phyloP scores from a whole-genome alignment of 768 basidiomycete species.

The Infundibulicybe gibba region DNA sequence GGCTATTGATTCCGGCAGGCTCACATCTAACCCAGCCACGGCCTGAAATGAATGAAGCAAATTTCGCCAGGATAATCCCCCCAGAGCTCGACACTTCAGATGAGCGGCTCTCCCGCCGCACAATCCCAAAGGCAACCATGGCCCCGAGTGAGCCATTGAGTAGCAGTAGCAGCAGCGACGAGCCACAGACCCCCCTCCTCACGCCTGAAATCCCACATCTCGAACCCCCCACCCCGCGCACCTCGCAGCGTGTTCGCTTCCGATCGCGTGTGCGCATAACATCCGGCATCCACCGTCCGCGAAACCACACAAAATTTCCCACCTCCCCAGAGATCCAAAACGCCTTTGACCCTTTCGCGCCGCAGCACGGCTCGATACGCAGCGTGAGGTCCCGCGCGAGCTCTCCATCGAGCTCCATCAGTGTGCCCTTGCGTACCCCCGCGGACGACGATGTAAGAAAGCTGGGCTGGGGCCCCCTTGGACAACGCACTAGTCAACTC shows the following conservation, averaged over 20 bases:
- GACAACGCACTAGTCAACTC: constrained; percentile 46
- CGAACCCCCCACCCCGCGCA: constrained; percentile 3
- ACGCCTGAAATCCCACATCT: constrained; percentile 4
- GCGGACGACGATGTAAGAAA: constrained; percentile 39
- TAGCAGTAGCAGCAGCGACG: constrained; percentile 14
- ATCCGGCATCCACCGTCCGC: constrained; percentile 56
- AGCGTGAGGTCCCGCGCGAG: constrained; percentile 40
- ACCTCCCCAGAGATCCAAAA: constrained; percentile 10
- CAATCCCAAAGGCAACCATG: too few relatives aligned
- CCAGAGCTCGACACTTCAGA: too few relatives aligned
- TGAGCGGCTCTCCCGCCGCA: too few relatives aligned
- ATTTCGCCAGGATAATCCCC: too few relatives aligned
- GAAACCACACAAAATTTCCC: constrained; percentile 18
- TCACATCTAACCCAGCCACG: too few relatives aligned
- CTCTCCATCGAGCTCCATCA: constrained; percentile 79
- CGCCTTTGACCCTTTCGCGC: constrained; percentile 6
- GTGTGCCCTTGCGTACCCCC: constrained; percentile 68
- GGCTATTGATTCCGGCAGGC: too few relatives aligned
- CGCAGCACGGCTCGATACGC: constrained; percentile 24
- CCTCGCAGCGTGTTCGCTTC: constrained; percentile 48
- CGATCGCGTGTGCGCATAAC: constrained; percentile 76
- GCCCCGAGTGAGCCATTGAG: not conserved
- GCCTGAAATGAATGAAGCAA: too few relatives aligned
- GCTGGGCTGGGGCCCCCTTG: constrained; percentile 62
- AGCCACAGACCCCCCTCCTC: constrained; percentile 12